Evolutionary conservation across 305 asterid species (phyloP), one percentile per base, ranked within the genome.

Genomic region (Solanum hybrid): DNA sequence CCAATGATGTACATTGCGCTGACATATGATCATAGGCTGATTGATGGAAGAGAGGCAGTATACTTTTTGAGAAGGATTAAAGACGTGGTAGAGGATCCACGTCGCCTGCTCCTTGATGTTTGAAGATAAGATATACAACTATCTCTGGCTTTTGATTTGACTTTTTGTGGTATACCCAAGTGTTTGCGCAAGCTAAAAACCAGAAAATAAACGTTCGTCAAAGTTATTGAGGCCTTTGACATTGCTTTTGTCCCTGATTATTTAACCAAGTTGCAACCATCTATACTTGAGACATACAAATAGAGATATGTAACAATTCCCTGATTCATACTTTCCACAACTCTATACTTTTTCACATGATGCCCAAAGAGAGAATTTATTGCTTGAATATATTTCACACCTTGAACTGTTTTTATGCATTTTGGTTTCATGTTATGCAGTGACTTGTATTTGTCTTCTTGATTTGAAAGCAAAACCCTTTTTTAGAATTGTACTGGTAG

Each of bases 31-130:
- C 99, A 98, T 89, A 92, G 99, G 94, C 96, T 98, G 92, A 98
- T 98, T 87, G 99, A 98, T 81, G 99, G 99, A 89, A 98, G 99
- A 95, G 99, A 98, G 95, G 99, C 99, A 0, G 99, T 98, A 34
- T 95, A 95, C 95, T 98, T 97, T 89, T 90, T 98, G 96, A 94
- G 98, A 92, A 95, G 98, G 89, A 98, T 98, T 94, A 97, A 98
- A 89, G 99, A 98, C 36, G 98, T 98, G 89, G 99, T 97, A 74
- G 99, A 98, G 90, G 99, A 98, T 92, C 99, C 99, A 9, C 99
- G 98, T 24, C 94, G 99, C 33, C 86, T 98, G 93, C 94, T 98
- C 89, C 94, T 98, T 92, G 99, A 98, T 90, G 95, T 97, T 86
- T 98, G 95, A 95, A 78, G 90, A 87, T 57, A 61, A 64, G 90